Evolutionary conservation across 2,329 filamentous ascomycete genomes (phyloP).

Genomic region (Aaosphaeria pasadenensis): DNA sequence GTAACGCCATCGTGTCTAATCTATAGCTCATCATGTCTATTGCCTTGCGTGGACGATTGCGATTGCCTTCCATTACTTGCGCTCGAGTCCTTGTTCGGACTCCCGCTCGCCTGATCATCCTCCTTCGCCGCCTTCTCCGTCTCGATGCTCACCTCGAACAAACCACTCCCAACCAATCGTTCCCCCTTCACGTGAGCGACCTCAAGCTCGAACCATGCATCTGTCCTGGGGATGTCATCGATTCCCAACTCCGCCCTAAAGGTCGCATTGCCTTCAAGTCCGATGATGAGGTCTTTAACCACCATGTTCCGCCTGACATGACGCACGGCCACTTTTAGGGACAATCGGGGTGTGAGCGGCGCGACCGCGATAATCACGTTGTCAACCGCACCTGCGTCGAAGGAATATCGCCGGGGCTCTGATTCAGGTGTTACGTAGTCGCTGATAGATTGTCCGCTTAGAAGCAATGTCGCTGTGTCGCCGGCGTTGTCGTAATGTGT

Average conservation of each 20-base stretch:
- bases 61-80: no score
- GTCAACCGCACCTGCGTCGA: constrained; percentile 13
- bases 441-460: constrained; percentile 14
- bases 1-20: no score
- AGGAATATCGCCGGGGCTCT: constrained; percentile 16
- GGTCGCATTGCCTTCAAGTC: constrained; percentile 11
- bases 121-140: constrained; percentile 5
- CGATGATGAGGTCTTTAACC: constrained; percentile 13
- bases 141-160: constrained; percentile 20
- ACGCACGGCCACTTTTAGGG: constrained; percentile 11
- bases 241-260: constrained; percentile 14
- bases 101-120: no score
- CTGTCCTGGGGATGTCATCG: constrained; percentile 15
- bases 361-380: constrained; percentile 15
- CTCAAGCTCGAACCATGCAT: constrained; percentile 23
- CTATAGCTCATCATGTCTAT: no score
- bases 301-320: constrained; percentile 17
- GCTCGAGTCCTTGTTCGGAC: no score
- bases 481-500: constrained; percentile 20
- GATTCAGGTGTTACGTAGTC: constrained; percentile 14
- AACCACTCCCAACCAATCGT: constrained; percentile 11
- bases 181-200: constrained; percentile 12
- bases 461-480: constrained; percentile 17
- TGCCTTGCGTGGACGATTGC: no score
- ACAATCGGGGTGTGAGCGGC: constrained; percentile 10